Percentiles rank a stretch among this genome's conserved stretches.
Evolutionary conservation across 2,329 filamentous ascomycete species (phyloP).

Genomic region (Curvularia spicifera): DNA sequence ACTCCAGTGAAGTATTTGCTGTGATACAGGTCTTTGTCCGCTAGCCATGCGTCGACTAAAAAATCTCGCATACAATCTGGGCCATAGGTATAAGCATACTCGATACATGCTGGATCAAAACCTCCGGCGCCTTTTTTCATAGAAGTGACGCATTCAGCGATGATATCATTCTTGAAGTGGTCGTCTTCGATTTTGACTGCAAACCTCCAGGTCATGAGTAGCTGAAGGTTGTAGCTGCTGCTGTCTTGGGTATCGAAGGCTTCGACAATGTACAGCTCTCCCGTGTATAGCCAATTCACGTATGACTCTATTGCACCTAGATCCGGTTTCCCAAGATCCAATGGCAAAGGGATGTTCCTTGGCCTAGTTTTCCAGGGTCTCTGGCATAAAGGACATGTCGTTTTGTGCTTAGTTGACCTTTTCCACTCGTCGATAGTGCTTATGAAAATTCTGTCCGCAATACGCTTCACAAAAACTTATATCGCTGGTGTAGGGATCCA

Average conservation of each 20-base stretch:
- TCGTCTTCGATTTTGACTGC: not conserved
- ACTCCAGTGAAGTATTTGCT: too few relatives aligned
- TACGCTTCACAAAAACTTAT: not conserved
- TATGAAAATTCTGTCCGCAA: not conserved
- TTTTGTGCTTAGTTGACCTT: not conserved
- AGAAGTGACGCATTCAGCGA: not conserved
- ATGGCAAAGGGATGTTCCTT: not conserved
- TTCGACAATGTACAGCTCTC: not conserved
- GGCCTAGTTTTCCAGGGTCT: not conserved
- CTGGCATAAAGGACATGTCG: not conserved
- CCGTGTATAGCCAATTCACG: not conserved
- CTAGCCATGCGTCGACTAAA: not conserved
- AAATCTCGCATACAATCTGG: not conserved
- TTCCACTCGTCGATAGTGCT: not conserved
- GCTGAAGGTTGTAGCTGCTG: not conserved
- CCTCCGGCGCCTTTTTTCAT: not conserved
- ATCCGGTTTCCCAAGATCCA: not conserved
- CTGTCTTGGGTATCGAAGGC: not conserved
- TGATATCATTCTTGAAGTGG: not conserved
- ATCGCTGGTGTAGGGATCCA: not conserved
- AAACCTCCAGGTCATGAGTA: not conserved
- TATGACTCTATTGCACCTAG: not conserved
- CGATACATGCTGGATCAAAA: not conserved
- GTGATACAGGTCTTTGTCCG: not conserved
- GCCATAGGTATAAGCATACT: not conserved